Base-by-base conservation (phyloP, 441 rosid genomes). In the Viola pubescens region DNA sequence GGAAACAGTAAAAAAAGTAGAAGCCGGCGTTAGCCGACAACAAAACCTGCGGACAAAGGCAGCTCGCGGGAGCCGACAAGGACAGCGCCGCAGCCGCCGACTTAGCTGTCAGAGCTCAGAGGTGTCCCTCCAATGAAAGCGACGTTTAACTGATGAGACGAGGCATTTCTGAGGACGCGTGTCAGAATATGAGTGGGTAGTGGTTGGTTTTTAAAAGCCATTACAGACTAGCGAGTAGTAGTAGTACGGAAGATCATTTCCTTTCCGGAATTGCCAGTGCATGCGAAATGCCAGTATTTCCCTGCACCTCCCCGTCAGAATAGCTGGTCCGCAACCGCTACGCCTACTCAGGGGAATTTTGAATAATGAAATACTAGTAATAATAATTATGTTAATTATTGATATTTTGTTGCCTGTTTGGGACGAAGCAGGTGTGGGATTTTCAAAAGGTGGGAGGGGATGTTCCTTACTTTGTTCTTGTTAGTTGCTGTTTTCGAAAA, bases 41-140 rank as follows among this genome's bases (percentile, higher is more conserved):
- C 11, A 56, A 51, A 48, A 53, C 60, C 71, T 63, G 65, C 38
- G 64, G 64, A 59, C 59, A 9, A 48, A 48, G 70, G 39, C 64
- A 74, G 72, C 77, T 56, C 65, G 66, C 14, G 11, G 63, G 47
- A 64, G 73, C 68, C 59, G 81, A 81, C 86, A 77, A 64, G 7
- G 70, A 77, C 26, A 26, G 70, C 80, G 78, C 78, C 79, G 80
- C 71, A 79, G 77, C 77, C 70, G 86, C 82, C 83, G 86, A 76
- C 77, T 67, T 77, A 62, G 68, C 3, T 52, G 82, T 69, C 62
- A 9, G 62, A 26, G 3, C 34, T 19, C 49, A 39, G 43, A 42
- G 2, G 7, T 46, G 48, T 46, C 48, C 52, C 56, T 69, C 64
- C 68, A 9, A 12, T 41, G 81, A 82, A 65, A 85, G 81, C 72